Percentiles rank a stretch among this genome's conserved stretches.
Evolutionary conservation across 2,329 filamentous ascomycete species (phyloP).

Genomic region (Phaeosphaeriaceae sp.): DNA sequence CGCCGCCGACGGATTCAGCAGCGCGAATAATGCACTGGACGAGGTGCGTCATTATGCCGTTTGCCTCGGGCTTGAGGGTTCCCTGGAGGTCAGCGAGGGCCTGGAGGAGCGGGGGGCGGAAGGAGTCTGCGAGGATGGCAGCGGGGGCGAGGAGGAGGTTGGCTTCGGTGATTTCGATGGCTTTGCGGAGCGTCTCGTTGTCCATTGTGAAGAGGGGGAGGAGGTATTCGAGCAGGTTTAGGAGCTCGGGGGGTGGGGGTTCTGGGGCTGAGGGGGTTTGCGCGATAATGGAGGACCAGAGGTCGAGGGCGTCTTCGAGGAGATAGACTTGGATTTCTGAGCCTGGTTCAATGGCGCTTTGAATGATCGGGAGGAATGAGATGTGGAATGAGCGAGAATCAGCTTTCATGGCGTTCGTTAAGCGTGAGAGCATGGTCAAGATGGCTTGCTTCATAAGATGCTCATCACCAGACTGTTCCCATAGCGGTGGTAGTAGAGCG

Average conservation of each 20-base stretch:
- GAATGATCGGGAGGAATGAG: conserved; percentile 81
- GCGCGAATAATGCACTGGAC: conserved; percentile 58
- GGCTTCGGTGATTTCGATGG: conserved; percentile 57
- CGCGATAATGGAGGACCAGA: conserved; percentile 82
- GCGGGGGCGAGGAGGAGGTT: conserved; percentile 57
- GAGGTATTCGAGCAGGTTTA: conserved; percentile 53
- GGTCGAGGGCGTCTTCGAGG: conserved; percentile 87
- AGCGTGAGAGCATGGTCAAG: conserved; percentile 79
- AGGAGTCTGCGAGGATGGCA: conserved; percentile 52
- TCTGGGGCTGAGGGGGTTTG: conserved; percentile 57
- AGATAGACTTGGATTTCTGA: conserved; percentile 72
- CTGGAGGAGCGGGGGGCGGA: conserved; percentile 49
- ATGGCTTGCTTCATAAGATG: conserved; percentile 95
- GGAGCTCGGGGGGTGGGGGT: conserved; percentile 50
- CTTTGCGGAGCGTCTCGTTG: conserved; percentile 56
- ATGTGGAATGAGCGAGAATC: conserved; percentile 79
- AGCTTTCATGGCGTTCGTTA: conserved; percentile 84
- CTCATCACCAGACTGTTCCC: conserved; percentile 84
- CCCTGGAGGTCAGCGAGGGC: conserved; percentile 53
- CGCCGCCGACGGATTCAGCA: conserved; percentile 58
- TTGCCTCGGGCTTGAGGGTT: conserved; percentile 56
- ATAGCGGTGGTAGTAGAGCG: conserved; percentile 77
- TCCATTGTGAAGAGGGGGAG: conserved; percentile 57
- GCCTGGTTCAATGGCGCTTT: conserved; percentile 76
- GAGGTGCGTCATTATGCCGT: conserved; percentile 54